phyloP scores from a whole-genome alignment of 192 early-diverging fungal species.

The Gigaspora rosea region DNA sequence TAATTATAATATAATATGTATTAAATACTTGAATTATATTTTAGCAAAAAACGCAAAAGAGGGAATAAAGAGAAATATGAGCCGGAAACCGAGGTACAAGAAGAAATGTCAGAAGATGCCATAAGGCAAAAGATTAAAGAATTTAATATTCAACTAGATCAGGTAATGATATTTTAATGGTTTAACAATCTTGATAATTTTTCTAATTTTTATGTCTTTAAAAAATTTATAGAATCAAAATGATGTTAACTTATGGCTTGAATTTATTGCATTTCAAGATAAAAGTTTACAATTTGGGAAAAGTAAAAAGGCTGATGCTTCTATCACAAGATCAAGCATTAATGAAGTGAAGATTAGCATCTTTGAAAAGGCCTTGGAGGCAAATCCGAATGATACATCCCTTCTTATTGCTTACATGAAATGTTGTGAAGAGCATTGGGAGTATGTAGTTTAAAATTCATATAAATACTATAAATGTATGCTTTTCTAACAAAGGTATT shows the following conservation, averaged over 20 bases:
- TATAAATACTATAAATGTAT: not conserved
- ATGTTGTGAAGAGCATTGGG: conserved; percentile 49
- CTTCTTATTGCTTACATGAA: conserved; percentile 50
- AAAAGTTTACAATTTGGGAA: conserved; percentile 37
- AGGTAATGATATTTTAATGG: not conserved
- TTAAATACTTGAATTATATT: too few relatives aligned
- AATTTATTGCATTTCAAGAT: conserved; percentile 58
- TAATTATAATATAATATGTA: too few relatives aligned
- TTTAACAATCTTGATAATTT: not conserved
- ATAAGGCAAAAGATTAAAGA: not conserved
- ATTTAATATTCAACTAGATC: not conserved
- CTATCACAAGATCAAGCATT: conserved; percentile 43
- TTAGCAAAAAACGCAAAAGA: too few relatives aligned
- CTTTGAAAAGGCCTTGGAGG: conserved; percentile 53
- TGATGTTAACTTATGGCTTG: conserved; percentile 49
- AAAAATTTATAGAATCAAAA: conserved; percentile 42
- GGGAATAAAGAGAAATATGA: too few relatives aligned
- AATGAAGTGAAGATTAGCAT: conserved; percentile 56
- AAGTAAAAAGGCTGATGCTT: conserved; percentile 16
- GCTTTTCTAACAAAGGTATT: not conserved
- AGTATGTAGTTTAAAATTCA: conserved; percentile 31
- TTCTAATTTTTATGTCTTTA: not conserved
- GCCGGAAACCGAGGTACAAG: not conserved
- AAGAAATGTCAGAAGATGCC: not conserved
- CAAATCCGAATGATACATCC: conserved; percentile 50